Base-by-base conservation (phyloP, 331 rosid species). In the Rhamnella rubrinervis region DNA sequence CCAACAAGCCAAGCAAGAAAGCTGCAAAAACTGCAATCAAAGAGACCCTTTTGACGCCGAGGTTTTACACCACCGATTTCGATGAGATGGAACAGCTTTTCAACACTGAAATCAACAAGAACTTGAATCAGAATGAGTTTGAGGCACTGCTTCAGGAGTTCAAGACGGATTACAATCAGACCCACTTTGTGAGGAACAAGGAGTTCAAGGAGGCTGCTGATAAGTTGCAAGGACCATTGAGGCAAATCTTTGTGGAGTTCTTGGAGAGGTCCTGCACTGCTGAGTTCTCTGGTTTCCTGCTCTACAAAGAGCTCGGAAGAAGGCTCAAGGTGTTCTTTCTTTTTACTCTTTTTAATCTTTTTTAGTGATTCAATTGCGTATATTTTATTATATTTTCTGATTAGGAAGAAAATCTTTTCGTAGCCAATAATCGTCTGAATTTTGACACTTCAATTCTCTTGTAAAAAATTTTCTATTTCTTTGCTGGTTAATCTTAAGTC, bases 161-260 rank as follows among this genome's bases (percentile, higher is more conserved):
- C 84, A 91, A 93, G 80, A 93, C 98, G 17, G 96, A 93, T 26
- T 93, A 87, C 82, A 93, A 93, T 68, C 98, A 93, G 83, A 93
- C 98, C 2, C 98, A 93, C 67, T 93, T 93, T 52, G 97, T 93
- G 1, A 86, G 98, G 87, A 93, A 84, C 82, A 93, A 91, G 85
- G 98, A 93, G 82, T 93, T 93, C 77, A 93, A 89, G 86, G 98
- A 89, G 67, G 98, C 98, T 51, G 98, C 98, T 71, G 98, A 93
- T 26, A 91, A 91, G 65, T 13, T 93, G n/a, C 74, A 93, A n/a
- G 98, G 95, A 0, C 91, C 87, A 31, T 93, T 93, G 14, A 80
- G 98, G 21, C 96, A 93, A 75, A 93, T 93, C 74, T 93, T 93
- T 63, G 98, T 93, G 2, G 98, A 93, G 91, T 93, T 93, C 75